phyloP scores from a whole-genome alignment of 2,329 filamentous ascomycete genomes.

The Botrytis tulipae region DNA sequence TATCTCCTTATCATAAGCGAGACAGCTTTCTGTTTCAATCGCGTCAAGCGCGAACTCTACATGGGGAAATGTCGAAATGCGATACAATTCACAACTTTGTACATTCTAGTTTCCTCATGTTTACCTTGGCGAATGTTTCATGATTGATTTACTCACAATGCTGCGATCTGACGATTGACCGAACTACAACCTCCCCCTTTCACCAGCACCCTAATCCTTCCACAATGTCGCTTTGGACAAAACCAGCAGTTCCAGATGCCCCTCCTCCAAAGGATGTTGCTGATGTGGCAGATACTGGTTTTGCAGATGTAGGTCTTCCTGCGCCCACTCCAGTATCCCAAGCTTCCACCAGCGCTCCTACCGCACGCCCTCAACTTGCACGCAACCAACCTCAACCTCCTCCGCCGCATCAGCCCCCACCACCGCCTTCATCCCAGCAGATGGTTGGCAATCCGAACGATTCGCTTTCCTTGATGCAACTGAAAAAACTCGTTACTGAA shows the following conservation, averaged over 20 bases:
- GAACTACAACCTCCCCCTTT: neutral
- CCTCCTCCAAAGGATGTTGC: slow-evolving; percentile 29
- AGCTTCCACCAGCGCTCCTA: slow-evolving; percentile 28
- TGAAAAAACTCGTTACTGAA: slow-evolving; percentile 70
- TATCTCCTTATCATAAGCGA: too few relatives aligned
- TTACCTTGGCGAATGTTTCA: too few relatives aligned
- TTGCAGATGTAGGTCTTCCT: slow-evolving; percentile 40
- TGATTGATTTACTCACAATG: neutral
- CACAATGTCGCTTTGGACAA: slow-evolving; percentile 37
- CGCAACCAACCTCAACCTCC: slow-evolving; percentile 42
- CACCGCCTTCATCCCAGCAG: slow-evolving; percentile 33
- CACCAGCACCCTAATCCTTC: neutral
- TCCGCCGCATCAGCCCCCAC: slow-evolving; percentile 39
- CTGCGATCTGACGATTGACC: neutral
- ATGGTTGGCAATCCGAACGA: slow-evolving; percentile 50
- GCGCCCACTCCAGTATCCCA: slow-evolving; percentile 30
- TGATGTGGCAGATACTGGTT: slow-evolving; percentile 46
- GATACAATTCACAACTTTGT: too few relatives aligned
- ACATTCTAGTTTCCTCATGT: too few relatives aligned
- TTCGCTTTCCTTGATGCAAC: slow-evolving; percentile 72
- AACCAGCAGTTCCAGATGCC: slow-evolving; percentile 23
- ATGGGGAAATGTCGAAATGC: too few relatives aligned
- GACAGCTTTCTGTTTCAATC: too few relatives aligned
- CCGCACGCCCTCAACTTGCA: slow-evolving; percentile 38
- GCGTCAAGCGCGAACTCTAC: too few relatives aligned